Percentiles rank a stretch among this genome's conserved stretches.
phyloP scores from a whole-genome alignment of 2,329 filamentous ascomycete genomes.

The Clarireedia homoeocarpa region DNA sequence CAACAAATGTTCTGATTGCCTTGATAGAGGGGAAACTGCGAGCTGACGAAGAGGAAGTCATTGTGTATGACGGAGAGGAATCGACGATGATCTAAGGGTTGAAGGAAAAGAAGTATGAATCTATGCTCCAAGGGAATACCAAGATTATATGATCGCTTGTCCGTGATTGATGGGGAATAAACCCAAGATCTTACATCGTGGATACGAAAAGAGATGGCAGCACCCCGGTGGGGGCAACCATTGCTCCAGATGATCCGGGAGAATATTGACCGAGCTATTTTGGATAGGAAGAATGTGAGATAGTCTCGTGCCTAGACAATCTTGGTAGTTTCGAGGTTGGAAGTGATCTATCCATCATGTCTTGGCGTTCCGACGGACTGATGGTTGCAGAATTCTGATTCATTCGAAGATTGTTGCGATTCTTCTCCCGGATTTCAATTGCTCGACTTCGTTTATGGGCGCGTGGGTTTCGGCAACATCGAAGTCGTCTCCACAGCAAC shows the following conservation, averaged over 20 bases:
- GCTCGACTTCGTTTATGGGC: too few relatives aligned
- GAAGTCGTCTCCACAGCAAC: too few relatives aligned
- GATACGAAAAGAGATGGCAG: background rate
- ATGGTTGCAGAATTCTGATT: too few relatives aligned
- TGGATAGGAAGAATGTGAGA: background rate
- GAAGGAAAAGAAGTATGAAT: background rate
- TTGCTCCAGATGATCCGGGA: constrained; percentile 2
- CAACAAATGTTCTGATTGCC: constrained; percentile 64
- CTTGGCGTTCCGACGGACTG: too few relatives aligned
- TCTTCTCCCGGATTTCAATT: too few relatives aligned
- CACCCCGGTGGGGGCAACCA: too few relatives aligned
- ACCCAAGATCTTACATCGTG: background rate
- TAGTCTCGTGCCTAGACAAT: too few relatives aligned
- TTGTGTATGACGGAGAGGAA: constrained; percentile 8
- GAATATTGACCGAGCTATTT: constrained; percentile 7
- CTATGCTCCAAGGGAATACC: background rate
- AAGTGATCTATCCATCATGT: too few relatives aligned
- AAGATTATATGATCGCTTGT: background rate
- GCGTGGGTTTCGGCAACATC: too few relatives aligned
- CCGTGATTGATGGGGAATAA: background rate
- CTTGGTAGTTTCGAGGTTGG: too few relatives aligned
- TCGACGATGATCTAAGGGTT: background rate
- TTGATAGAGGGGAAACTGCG: constrained; percentile 64
- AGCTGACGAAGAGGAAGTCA: constrained; percentile 21
- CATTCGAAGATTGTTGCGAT: too few relatives aligned